Evolutionary conservation across 2,329 filamentous ascomycete genomes (phyloP), one percentile per base, ranked within the genome.

Genomic region (Atkinsonella texensis): DNA sequence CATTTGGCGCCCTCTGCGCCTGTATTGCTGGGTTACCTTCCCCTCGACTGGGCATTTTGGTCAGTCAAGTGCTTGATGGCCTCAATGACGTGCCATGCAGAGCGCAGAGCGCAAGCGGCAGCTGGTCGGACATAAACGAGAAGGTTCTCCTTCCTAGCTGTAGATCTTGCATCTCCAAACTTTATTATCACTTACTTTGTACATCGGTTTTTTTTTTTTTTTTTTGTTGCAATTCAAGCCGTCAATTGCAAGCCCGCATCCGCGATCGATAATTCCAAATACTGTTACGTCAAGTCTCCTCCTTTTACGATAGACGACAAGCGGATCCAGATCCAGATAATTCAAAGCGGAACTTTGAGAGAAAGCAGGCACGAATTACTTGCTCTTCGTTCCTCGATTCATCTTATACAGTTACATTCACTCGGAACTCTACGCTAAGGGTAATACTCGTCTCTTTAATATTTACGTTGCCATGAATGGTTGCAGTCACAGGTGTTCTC

Each of bases 371-470:
- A 77, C 75, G 77, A 56, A 70, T 87, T 4, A 74, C 76, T 23
- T 81, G 75, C 48, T 63, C 78, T 10, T 79, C 80, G 2, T 87
- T 85, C 86, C 86, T 86, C 60, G 61, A 85, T 50, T 80, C 83
- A 0, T 79, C 82, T 3, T 86, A 84, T 55, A 70, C 82, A 4
- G 77, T 87, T 15, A 81, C 81, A 1, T 87, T 87, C 56, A 76
- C 81, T 61, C 80, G 83, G 58, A 73, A 84, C 57, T 70, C 76
- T 15, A 72, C 72, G 47, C 70, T 87, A 9, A 81, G 84, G 0
- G 81, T 72, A 4, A 84, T 85, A 65, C 70, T 87, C 33, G 62
- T 84, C 10, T 82, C 79, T 0, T 60, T 85, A 43, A 69, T 85
- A 2, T 82, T 82, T 0, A 80, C 80, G 0, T 85, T 80, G 59